Conservation (phyloP, 2,329 filamentous ascomycete genomes). For the Colletotrichum spaethianum region DNA sequence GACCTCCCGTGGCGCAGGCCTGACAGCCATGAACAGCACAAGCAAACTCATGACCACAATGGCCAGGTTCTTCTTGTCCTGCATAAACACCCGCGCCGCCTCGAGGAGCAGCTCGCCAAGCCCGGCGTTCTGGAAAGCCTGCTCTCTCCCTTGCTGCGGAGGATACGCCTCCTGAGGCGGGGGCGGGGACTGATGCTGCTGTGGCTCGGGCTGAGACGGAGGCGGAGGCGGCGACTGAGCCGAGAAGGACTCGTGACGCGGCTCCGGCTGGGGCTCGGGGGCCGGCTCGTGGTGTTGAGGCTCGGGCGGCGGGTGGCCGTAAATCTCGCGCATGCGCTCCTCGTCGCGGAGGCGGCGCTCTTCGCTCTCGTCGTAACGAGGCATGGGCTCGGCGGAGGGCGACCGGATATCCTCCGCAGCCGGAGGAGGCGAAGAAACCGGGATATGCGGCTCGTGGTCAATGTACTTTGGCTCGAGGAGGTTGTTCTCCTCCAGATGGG, state of each 20-base stretch:
- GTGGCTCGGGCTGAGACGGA: constrained; percentile 8
- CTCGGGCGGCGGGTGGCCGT: constrained; percentile 54
- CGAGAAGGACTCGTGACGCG: constrained; percentile 12
- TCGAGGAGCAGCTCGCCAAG: constrained; percentile 69
- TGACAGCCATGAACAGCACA: constrained; percentile 64
- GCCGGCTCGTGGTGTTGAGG: constrained; percentile 36
- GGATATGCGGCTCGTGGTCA: constrained; percentile 9
- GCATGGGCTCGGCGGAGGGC: constrained; percentile 26
- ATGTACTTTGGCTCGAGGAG: constrained; percentile 36
- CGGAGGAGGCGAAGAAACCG: constrained; percentile 17
- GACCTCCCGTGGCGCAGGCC: constrained; percentile 45
- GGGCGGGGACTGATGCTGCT: constrained; percentile 43
- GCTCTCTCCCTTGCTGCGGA: constrained; percentile 42
- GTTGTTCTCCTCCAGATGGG: constrained; percentile 22
- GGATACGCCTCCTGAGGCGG: constrained; percentile 49
- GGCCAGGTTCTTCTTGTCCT: constrained; percentile 72
- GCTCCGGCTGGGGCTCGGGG: constrained; percentile 34
- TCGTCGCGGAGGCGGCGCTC: constrained; percentile 61
- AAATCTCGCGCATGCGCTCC: constrained; percentile 68
- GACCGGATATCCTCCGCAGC: not conserved
- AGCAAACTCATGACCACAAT: constrained; percentile 69
- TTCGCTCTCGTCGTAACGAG: constrained; percentile 45
- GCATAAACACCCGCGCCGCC: constrained; percentile 66
- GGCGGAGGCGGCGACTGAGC: constrained; percentile 7
- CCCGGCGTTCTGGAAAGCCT: constrained; percentile 58